Base-by-base conservation (phyloP, 2,329 filamentous ascomycete genomes). In the Sporothrix protearum region DNA sequence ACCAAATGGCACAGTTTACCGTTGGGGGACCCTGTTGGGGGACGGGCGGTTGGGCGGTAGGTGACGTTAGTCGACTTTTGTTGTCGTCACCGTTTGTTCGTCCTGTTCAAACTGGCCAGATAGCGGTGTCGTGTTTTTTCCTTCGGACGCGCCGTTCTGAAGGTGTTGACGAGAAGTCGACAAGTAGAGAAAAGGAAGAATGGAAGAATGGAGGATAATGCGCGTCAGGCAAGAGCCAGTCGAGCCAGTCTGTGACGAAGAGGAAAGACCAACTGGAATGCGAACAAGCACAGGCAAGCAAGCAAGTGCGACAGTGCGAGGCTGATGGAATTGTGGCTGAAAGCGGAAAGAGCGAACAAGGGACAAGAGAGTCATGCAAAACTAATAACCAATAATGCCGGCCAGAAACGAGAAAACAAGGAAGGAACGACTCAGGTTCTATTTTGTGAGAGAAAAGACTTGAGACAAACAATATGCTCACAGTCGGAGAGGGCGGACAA, bases 231-330 rank as follows among this genome's bases (percentile, higher is more conserved):
- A 55, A 30, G 36, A 28, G 59, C 59, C 3, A 19, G 59, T 64
- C 19, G 45, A n/a, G n/a, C n/a, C n/a, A n/a, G n/a, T 63, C 47
- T 36, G 59, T 71, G 69, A 39, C 22, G 36, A 45, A n/a, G 47
- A 51, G 66, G 66, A 68, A 68, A 30, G 49, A 55, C 4, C 67
- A 36, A 22, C 49, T 39, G 67, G 70, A 71, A 71, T 71, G 64
- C 39, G 9, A 33, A 22, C 55, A 70, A 55, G 30, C 39, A 45
- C 28, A 51, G 57, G 55, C 70, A 45, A 45, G 64, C 33, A 36
- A 8, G n/a, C n/a, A n/a, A n/a, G 64, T 49, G 39, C 61, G 63
- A 68, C 19, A n/a, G 53, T 51, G 39, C 19, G 28, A 33, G 30
- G 42, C 63, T 66, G 63, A 66, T 66, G 42, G 28, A 16, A 6